A percentile compares a stretch with the other conserved stretches of the same genome.
Conservation (phyloP, 192 early-diverging fungal genomes). For the Podila epicladia region DNA sequence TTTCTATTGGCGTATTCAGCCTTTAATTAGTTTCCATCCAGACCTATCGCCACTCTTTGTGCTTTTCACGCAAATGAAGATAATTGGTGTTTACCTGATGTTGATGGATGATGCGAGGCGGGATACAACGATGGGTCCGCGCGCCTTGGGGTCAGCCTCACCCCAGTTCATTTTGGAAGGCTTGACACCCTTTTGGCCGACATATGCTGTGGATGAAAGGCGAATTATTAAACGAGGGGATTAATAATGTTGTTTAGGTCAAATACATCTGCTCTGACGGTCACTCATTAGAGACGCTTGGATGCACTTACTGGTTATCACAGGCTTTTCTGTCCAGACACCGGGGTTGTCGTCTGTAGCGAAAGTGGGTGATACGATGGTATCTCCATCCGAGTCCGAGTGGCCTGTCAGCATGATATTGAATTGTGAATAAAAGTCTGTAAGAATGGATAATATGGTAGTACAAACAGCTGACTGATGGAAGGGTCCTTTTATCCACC, state of each 20-base stretch:
- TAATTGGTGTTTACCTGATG: conserved; percentile 58
- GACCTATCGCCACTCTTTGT: neutral
- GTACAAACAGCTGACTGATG: neutral
- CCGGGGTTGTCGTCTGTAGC: neutral
- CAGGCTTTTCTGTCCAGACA: conserved; percentile 36
- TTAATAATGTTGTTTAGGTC: neutral
- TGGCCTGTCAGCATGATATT: conserved; percentile 11
- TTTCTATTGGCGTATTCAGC: conserved; percentile 60
- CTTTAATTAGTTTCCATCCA: neutral
- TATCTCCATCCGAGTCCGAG: conserved; percentile 46
- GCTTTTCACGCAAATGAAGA: too few relatives aligned
- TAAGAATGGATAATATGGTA: neutral
- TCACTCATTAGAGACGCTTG: neutral
- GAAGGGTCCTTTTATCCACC: neutral
- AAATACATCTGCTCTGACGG: neutral
- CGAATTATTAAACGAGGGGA: neutral
- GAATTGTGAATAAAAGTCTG: neutral
- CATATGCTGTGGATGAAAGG: conserved; percentile 53
- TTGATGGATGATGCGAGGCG: conserved; percentile 78
- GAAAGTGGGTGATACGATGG: conserved; percentile 32
- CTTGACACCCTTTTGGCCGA: conserved; percentile 69
- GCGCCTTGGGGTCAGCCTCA: conserved; percentile 68
- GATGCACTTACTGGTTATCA: conserved; percentile 34
- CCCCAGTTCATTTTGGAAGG: conserved; percentile 85
- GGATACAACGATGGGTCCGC: conserved; percentile 91